Percentiles rank a stretch among this genome's conserved stretches.
Conservation (phyloP, 225 moss, liverwort and hornwort genomes). For the Rhytidiadelphus loreus region DNA sequence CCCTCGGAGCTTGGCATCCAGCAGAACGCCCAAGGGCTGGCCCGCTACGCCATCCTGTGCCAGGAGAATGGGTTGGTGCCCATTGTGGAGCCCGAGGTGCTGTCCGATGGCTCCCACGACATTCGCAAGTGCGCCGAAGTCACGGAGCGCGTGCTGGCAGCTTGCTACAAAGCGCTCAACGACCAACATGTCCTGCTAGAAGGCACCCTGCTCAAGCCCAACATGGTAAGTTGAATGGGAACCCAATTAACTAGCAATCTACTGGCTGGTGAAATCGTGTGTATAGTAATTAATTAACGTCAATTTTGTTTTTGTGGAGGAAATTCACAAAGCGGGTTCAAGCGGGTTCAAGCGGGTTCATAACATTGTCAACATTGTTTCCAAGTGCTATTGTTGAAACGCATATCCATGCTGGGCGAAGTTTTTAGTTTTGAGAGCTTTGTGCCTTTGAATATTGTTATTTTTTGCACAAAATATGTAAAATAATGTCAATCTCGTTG, state of each 20-base stretch:
- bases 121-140: conserved; percentile 52
- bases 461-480: background rate
- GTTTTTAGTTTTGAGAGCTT: background rate
- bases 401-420: no score
- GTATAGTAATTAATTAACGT: no score
- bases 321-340: background rate
- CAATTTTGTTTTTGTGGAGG: background rate
- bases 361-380: background rate
- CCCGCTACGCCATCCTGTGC: conserved; percentile 41
- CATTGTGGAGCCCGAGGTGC: conserved; percentile 36
- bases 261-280: no score
- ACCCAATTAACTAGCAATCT: background rate
- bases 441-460: no score
- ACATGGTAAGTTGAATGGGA: conserved; percentile 16
- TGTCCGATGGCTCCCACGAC: conserved; percentile 41
- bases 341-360: background rate
- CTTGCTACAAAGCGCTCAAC: conserved; percentile 46
- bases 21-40: conserved; percentile 43
- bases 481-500: background rate
- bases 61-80: conserved; percentile 46
- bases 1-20: conserved; percentile 37
- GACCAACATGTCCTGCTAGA: conserved; percentile 46
- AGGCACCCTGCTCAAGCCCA: conserved; percentile 41
- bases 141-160: conserved; percentile 40
- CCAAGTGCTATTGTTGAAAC: background rate